Evolutionary conservation across 129 eudicot species (phyloP).

Genomic region (Erigeron canadensis): DNA sequence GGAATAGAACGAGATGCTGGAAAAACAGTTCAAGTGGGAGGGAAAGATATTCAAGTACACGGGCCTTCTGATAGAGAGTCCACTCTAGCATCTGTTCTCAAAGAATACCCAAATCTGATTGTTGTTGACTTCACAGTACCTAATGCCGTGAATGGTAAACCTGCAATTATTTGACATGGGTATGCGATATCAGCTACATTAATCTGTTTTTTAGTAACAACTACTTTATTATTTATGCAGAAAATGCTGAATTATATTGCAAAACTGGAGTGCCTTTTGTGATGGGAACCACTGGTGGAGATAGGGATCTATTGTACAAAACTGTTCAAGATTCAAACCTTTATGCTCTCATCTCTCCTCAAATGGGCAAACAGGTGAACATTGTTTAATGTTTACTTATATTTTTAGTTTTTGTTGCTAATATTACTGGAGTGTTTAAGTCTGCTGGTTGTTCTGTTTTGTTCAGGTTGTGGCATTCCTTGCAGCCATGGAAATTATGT

Average conservation of each 20-base stretch:
- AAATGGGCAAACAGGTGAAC: conserved; percentile 94
- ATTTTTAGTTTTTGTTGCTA: not conserved
- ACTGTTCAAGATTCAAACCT: conserved; percentile 71
- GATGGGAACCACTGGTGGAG: conserved; percentile 98
- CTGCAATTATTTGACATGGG: not conserved
- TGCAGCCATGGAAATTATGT: conserved; percentile 94
- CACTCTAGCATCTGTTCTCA: conserved; percentile 42
- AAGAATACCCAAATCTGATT: conserved; percentile 63
- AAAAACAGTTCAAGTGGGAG: conserved; percentile 61
- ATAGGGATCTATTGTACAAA: conserved; percentile 69
- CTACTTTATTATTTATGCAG: conserved; percentile 29
- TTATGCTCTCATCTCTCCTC: conserved; percentile 94
- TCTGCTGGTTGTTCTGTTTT: conserved; percentile 14
- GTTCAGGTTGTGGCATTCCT: conserved; percentile 86
- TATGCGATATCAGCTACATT: not conserved
- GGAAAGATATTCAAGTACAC: conserved; percentile 63
- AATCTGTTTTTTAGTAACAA: not conserved
- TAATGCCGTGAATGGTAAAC: conserved; percentile 77
- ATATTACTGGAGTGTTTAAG: conserved; percentile 1
- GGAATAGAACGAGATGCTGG: conserved; percentile 65
- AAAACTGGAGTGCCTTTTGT: conserved; percentile 90
- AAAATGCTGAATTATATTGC: conserved; percentile 78
- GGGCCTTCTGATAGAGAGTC: conserved; percentile 70
- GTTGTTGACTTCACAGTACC: conserved; percentile 91
- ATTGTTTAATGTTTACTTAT: not conserved